Evolutionary conservation across 169 alveolate genomes (phyloP), one percentile per base, ranked within the genome.

Genomic region (Cryptosporidium sp.): DNA sequence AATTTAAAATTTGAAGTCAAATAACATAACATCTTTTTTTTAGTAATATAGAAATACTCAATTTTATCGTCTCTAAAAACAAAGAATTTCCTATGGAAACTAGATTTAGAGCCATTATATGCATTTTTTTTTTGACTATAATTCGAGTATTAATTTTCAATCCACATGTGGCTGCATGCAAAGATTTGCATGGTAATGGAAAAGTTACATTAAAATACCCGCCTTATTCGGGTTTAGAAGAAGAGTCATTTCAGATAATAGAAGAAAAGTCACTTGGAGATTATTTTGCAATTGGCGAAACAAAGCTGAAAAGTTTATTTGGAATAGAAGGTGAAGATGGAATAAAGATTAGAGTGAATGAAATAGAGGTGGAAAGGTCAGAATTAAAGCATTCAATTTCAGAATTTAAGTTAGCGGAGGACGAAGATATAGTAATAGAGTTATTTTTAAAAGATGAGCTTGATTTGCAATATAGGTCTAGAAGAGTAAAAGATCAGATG

Each of bases 171-270:
- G 44, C 2, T 29, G 9, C 26, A 31, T 65, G 53, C 72, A 33
- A 9, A 1, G 72, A 65, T n/a, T 31, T 65, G 35, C 51, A 65
- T 65, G 72, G 9, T 21, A 21, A 65, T 33, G 53, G 72, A 53
- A 73, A 73, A 37, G 68, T 73, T 6, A 31, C 35, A 10, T 21
- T 73, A 14, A 53, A 23, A 18, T 73, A 56, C 37, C 86, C 86
- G 60, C 45, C 8, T 7, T 73, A 53, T n/a, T 33, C 86, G 10
- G 86, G 86, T 73, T 60, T 73, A 8, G 51, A 53, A 33, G 53
- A 53, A 2, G 86, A 73, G 52, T 23, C 60, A 33, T 73, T 52
- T 23, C 70, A 58, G 37, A 53, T 73, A 33, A 21, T 48, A 18
- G 52, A 21, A 10, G 86, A 31, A 26, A 73, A 23, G 33, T 3